These are phyloP conservation scores for Blastocladiella emersonii DNA, from an alignment of 371 early-diverging fungal species.

Conservation along the genomic window DNA sequence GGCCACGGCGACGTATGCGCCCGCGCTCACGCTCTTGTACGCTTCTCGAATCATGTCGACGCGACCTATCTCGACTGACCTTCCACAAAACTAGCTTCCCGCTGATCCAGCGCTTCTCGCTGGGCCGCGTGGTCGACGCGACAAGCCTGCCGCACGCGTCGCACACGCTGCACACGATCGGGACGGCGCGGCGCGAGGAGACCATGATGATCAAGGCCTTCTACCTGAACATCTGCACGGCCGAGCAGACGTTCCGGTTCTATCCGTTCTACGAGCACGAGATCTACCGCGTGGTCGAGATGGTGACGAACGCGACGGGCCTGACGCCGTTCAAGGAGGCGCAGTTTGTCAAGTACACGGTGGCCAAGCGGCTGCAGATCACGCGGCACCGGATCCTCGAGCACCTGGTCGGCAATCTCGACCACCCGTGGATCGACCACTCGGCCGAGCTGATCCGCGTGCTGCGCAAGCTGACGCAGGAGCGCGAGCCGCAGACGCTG, in stretches of 20 bases:
- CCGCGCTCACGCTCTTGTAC: neutral
- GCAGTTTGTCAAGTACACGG: slow-evolving; percentile 14
- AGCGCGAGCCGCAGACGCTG: slow-evolving; percentile 14
- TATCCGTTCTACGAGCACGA: slow-evolving; percentile 21
- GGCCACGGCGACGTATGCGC: neutral
- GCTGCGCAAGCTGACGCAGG: slow-evolving; percentile 17
- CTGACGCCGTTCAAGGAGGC: slow-evolving; percentile 14
- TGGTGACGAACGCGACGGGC: slow-evolving; percentile 11
- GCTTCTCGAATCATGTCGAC: neutral
- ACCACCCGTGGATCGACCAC: slow-evolving; percentile 21
- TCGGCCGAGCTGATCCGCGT: slow-evolving; percentile 13
- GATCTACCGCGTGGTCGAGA: slow-evolving; percentile 8
- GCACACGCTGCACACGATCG: slow-evolving; percentile 2
- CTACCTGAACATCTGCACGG: slow-evolving; percentile 5
- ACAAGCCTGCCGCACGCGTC: slow-evolving; percentile 1
- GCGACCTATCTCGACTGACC: neutral
- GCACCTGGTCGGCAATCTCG: neutral
- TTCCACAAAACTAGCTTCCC: slow-evolving; percentile 3
- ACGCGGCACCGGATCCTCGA: neutral
- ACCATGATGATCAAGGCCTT: neutral
- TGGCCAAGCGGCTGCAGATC: neutral
- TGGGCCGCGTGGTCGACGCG: slow-evolving; percentile 7
- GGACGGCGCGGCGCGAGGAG: neutral
- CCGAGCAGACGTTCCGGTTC: slow-evolving; percentile 16
- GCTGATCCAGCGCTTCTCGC: slow-evolving; percentile 4